phyloP scores from a whole-genome alignment of 164 flowering plant genomes.

The Pachysandra terminalis region DNA sequence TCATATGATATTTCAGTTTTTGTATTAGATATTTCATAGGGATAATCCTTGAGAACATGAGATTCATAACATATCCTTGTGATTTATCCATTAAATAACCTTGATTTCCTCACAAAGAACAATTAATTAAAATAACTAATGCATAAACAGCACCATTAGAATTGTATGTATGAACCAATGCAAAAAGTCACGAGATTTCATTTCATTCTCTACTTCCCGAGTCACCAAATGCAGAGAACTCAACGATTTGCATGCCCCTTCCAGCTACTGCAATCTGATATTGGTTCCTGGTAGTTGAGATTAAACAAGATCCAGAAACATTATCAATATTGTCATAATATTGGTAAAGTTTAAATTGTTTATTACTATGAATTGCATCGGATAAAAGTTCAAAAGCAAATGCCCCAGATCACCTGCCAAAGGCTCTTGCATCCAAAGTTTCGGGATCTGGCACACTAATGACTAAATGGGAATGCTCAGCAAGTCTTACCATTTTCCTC shows the following conservation, averaged over 20 bases:
- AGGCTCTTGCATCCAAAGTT: slow-evolving; percentile 63
- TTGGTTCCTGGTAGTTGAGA: slow-evolving; percentile 40
- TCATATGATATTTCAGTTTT: too few relatives aligned
- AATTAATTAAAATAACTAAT: too few relatives aligned
- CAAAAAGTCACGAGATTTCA: too few relatives aligned
- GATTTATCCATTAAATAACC: too few relatives aligned
- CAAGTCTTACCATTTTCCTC: slow-evolving; percentile 42
- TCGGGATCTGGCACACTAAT: slow-evolving; percentile 96
- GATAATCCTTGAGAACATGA: too few relatives aligned
- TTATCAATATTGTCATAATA: not conserved
- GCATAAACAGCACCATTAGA: too few relatives aligned
- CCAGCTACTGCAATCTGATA: slow-evolving; percentile 96
- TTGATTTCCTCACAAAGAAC: too few relatives aligned
- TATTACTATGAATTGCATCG: not conserved
- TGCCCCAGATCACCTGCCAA: slow-evolving; percentile 48
- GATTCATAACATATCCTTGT: too few relatives aligned
- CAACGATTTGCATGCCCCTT: slow-evolving; percentile 95
- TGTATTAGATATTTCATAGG: too few relatives aligned
- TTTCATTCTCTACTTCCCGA: slow-evolving; percentile 10
- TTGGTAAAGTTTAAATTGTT: not conserved
- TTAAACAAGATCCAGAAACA: slow-evolving; percentile 9
- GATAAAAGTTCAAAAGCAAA: not conserved
- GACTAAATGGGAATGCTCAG: slow-evolving; percentile 52
- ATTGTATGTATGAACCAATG: too few relatives aligned
- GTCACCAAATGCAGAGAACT: slow-evolving; percentile 36